Conservation (phyloP, 2,329 filamentous ascomycete genomes). For the Stenocarpella maydis region DNA sequence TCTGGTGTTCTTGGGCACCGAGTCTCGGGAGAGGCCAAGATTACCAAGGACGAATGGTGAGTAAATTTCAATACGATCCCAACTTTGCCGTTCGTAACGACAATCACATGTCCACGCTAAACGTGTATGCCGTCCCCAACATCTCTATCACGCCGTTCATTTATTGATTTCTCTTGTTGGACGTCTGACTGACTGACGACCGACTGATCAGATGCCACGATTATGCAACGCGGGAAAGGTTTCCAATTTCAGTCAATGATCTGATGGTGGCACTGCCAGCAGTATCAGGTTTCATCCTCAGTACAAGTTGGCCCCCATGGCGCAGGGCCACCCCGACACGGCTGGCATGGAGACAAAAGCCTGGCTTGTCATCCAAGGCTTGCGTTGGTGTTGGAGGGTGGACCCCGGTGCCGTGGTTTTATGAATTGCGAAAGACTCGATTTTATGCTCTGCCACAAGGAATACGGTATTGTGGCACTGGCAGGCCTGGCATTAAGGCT, state of each 20-base stretch:
- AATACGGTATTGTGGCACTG: conserved; percentile 1
- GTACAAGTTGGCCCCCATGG: background rate
- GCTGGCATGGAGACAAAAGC: background rate
- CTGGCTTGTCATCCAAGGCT: background rate
- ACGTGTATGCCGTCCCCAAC: background rate
- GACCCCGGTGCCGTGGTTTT: too few relatives aligned
- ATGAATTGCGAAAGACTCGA: too few relatives aligned
- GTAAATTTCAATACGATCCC: background rate
- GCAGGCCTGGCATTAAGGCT: background rate
- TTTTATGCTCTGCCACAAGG: background rate
- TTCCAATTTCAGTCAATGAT: background rate
- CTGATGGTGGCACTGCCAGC: background rate
- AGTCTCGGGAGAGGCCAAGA: background rate
- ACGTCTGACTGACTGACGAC: background rate
- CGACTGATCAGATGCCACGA: background rate
- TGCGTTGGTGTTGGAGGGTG: too few relatives aligned
- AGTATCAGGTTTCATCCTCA: background rate
- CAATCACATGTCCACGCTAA: background rate
- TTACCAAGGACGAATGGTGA: background rate
- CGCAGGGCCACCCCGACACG: background rate
- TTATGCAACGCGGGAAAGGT: background rate
- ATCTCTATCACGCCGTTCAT: background rate
- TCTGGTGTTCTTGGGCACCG: background rate
- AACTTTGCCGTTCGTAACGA: background rate
- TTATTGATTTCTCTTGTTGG: too few relatives aligned